Evolutionary conservation across 176 grass and related monocot genomes (phyloP), one percentile per base, ranked within the genome.

Genomic region (Chloris gayana): DNA sequence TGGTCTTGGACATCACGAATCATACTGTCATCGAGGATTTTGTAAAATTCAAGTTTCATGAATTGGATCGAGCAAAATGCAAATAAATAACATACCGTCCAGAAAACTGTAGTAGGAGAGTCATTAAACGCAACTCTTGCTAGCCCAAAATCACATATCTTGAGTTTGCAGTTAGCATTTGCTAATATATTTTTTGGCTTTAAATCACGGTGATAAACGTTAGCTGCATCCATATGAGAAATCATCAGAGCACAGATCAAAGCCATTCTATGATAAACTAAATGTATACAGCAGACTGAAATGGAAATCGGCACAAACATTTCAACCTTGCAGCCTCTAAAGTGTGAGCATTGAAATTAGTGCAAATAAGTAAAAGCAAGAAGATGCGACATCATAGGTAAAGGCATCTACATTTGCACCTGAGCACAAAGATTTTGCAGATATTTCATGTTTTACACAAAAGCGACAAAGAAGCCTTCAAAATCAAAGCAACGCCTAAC

Each of bases 121-220:
- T 95, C 95, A 76, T 81, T 93, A 80, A 98, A 98, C 18, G 95
- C 92, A 82, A 95, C 95, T 82, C 95, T 98, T 86, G 95, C 95
- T 76, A 98, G 67, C 74, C 95, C 95, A 89, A 98, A 95, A 89
- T 98, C 95, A 79, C 95, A 98, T 80, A 95, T 93, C 86, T 98
- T 98, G 45, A 98, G 92, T 79, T 98, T 98, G 86, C 95, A 98
- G 74, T 98, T 98, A 30, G 92, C 90, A 85, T 98, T 98, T 81
- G 95, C 95, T 81, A 98, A 83, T 87, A 98, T 98, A 84, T 98
- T 98, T 80, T 94, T 98, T 21, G 95, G 95, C 86, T 98, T 98
- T 63, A 98, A 84, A 83, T 98, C 95, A 24, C 95, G 95, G 71
- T 98, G 95, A 93, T 94, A 98, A 60, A 98, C 95, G 81, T 92